Base-by-base conservation (phyloP, 352 stramenopile species). In the Phytophthora crassamura region DNA sequence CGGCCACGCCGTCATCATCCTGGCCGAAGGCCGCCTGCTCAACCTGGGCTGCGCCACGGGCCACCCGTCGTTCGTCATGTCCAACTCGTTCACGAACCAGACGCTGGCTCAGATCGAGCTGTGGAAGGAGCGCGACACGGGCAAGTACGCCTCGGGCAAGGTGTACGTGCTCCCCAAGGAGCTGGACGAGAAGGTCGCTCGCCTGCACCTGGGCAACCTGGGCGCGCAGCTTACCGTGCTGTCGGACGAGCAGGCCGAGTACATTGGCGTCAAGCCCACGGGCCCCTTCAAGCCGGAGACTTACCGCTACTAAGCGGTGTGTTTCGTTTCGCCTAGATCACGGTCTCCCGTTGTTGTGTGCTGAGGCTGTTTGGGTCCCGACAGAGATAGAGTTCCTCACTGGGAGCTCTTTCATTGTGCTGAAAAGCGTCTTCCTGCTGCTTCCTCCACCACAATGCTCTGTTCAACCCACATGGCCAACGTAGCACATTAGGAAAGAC, bases 51-150 rank as follows among this genome's bases (percentile, higher is more conserved):
- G 97, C 73, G 97, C 97, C 59, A 99, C 97, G 42, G 97, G 97
- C 69, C 97, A 99, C 87, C 97, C 97, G 66, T 99, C 95, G 40
- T 99, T 99, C 67, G 97, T 99, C 60, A 99, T 99, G 97, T 98
- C 91, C 67, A 98, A 97, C 82, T 99, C 96, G 57, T 99, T 99
- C 92, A 99, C 97, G 52, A 99, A 99, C 89, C 97, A 99, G 86
- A 98, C 97, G 18, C 83, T 99, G 48, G 97, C 97, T 49, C 97
- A 99, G 86, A 95, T 99, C 63, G 97, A 99, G 85, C 77, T 99
- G 20, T 99, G 97, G 97, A 98, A 90, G 30, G 94, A 99, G 77
- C 90, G 88, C 59, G 92, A 98, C 56, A 83, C 78, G 33, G 92
- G 91, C 73, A 99, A 99, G 84, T 99, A 99, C 86, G 74, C 78